phyloP scores from a whole-genome alignment of 352 stramenopile genomes.

The Pythium biforme region DNA sequence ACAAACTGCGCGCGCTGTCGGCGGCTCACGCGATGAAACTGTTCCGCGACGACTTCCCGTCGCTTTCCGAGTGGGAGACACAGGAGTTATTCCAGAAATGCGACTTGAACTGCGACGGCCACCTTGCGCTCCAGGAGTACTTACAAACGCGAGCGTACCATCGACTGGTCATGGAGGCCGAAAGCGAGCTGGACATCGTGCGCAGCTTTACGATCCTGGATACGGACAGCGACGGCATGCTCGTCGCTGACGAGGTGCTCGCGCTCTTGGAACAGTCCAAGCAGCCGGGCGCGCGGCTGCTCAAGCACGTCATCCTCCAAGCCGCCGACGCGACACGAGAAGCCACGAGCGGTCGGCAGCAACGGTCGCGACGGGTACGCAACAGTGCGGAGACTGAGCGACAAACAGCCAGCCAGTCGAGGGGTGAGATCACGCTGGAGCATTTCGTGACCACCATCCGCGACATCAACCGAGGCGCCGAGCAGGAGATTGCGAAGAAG shows the following conservation, averaged over 20 bases:
- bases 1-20: constrained; percentile 38
- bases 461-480: constrained; percentile 58
- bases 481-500: constrained; percentile 61
- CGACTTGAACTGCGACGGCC: constrained; percentile 56
- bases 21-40: constrained; percentile 49
- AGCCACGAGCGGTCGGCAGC: not conserved
- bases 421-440: constrained; percentile 69
- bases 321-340: constrained; percentile 41
- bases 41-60: constrained; percentile 61
- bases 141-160: constrained; percentile 58
- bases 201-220: constrained; percentile 69
- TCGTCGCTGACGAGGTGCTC: constrained; percentile 50
- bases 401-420: constrained; percentile 1
- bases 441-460: constrained; percentile 59
- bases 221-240: constrained; percentile 53
- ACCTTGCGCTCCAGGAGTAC: constrained; percentile 58
- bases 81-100: constrained; percentile 57
- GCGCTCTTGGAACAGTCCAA: constrained; percentile 50
- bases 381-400: not conserved
- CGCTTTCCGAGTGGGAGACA: constrained; percentile 60
- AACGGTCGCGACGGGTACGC: not conserved
- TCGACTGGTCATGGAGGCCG: constrained; percentile 48
- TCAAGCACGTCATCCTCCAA: constrained; percentile 49
- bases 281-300: constrained; percentile 38
- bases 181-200: constrained; percentile 50